phyloP scores from a whole-genome alignment of 2,329 filamentous ascomycete species.

The Harringtonia lauricola region DNA sequence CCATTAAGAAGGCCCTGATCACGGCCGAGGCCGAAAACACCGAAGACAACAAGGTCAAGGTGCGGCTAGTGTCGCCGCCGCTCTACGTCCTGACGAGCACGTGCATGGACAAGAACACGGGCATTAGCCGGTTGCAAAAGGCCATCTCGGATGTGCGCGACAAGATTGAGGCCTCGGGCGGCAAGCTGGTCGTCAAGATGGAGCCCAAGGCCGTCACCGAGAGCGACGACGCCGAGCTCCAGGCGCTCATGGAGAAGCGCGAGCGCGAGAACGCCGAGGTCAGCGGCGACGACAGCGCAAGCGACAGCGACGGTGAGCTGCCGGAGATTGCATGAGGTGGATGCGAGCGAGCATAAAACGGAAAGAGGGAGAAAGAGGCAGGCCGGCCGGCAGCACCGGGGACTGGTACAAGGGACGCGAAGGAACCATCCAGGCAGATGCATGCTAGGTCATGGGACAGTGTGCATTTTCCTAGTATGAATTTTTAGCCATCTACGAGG shows the following conservation, averaged over 20 bases:
- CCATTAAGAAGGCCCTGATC: slow-evolving; percentile 85
- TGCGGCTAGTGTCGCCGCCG: slow-evolving; percentile 94
- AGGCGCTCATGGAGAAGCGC: slow-evolving; percentile 97
- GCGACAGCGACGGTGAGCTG: slow-evolving; percentile 85
- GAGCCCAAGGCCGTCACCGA: slow-evolving; percentile 98
- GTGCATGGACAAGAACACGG: slow-evolving; percentile 82
- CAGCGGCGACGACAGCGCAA: slow-evolving; percentile 92
- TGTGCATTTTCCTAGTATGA: neutral
- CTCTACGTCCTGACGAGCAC: slow-evolving; percentile 94
- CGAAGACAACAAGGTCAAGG: slow-evolving; percentile 87
- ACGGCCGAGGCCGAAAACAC: slow-evolving; percentile 91
- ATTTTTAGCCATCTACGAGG: neutral
- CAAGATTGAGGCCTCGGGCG: slow-evolving; percentile 68
- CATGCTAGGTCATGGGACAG: neutral
- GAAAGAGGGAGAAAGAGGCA: neutral
- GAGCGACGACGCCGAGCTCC: slow-evolving; percentile 92
- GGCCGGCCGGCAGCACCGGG: too few species aligned
- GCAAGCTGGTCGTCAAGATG: slow-evolving; percentile 88
- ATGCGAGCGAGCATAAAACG: neutral
- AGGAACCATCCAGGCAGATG: neutral
- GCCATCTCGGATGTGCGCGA: slow-evolving; percentile 79
- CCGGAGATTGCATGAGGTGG: slow-evolving; percentile 15
- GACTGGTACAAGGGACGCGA: too few species aligned
- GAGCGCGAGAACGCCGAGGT: slow-evolving; percentile 97
- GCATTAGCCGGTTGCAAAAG: slow-evolving; percentile 75